Evolutionary conservation across 768 basidiomycete species (phyloP).

Genomic region (Pisolithus orientalis): DNA sequence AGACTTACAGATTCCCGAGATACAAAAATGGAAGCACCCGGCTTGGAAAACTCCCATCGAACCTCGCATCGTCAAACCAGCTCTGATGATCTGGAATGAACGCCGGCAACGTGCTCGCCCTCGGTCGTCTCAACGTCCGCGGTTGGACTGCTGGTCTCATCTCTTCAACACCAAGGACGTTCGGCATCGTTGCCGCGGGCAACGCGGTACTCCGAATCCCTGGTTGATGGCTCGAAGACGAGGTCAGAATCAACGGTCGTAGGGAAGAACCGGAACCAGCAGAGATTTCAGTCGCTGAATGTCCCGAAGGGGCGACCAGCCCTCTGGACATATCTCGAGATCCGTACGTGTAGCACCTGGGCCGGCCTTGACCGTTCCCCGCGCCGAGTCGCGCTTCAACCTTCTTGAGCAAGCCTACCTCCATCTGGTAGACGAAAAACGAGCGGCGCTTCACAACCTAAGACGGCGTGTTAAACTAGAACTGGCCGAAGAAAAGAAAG

Average conservation of each 20-base stretch:
- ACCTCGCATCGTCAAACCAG: constrained; percentile 93
- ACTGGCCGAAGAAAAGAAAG: neutral
- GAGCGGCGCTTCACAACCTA: constrained; percentile 62
- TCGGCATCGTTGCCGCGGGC: neutral
- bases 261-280: neutral
- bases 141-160: neutral
- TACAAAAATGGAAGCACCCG: constrained; percentile 90
- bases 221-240: constrained; percentile 14
- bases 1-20: constrained; percentile 85
- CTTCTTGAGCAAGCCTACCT: constrained; percentile 64
- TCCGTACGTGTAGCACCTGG: constrained; percentile 16
- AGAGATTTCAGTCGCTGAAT: constrained; percentile 1
- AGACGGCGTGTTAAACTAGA: neutral
- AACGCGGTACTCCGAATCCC: constrained; percentile 4
- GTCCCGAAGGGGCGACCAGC: constrained; percentile 3
- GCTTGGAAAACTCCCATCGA: constrained; percentile 95
- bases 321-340: constrained; percentile 18
- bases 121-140: constrained; percentile 38
- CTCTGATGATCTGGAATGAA: constrained; percentile 68
- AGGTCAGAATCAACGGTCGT: constrained; percentile 17
- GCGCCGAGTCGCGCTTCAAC: constrained; percentile 52
- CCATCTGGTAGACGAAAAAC: constrained; percentile 88
- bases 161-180: constrained; percentile 16
- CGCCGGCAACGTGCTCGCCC: constrained; percentile 66
- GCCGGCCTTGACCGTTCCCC: constrained; percentile 12